Conservation (phyloP, 805 yeast genomes). For the Cyberlindnera maritima region DNA sequence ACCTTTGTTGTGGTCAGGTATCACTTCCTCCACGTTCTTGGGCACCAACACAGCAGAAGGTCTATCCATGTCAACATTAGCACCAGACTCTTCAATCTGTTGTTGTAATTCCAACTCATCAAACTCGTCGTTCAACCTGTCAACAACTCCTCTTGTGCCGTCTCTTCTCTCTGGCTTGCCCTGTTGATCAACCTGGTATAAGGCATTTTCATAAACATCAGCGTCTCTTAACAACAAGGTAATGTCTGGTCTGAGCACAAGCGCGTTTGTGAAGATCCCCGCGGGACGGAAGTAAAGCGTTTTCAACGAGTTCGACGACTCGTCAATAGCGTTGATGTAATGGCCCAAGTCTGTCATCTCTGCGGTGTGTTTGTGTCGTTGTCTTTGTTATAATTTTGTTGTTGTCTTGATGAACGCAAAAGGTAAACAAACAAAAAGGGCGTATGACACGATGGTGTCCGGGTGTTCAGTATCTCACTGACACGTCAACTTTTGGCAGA, state of each 20-base stretch:
- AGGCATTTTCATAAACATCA: conserved; percentile 45
- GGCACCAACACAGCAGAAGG: conserved; percentile 25
- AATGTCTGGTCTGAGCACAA: conserved; percentile 49
- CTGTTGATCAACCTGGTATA: conserved; percentile 41
- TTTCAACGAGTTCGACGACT: conserved; percentile 20
- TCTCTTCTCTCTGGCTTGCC: conserved; percentile 47
- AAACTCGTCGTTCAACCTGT: conserved; percentile 34
- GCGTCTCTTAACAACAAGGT: conserved; percentile 61
- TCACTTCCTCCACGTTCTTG: conserved; percentile 14
- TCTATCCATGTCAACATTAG: conserved; percentile 2
- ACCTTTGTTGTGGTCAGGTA: conserved; percentile 23
- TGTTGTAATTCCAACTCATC: conserved; percentile 30
- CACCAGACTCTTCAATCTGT: conserved; percentile 14
- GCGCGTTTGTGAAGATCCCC: conserved; percentile 65
- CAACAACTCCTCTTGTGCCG: conserved; percentile 42
- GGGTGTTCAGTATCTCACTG: background rate
- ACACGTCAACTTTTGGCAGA: too few species aligned
- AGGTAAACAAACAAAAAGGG: too few species aligned
- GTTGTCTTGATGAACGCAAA: background rate
- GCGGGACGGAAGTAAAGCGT: conserved; percentile 49
- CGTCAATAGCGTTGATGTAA: conserved; percentile 12
- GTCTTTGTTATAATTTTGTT: background rate
- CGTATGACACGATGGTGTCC: background rate
- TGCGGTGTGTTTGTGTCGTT: background rate
- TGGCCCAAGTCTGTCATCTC: conserved; percentile 17